A percentile compares a stretch with the other conserved stretches of the same genome.
Evolutionary conservation across 2,329 filamentous ascomycete genomes (phyloP).

Genomic region (Claviceps pazoutovae): DNA sequence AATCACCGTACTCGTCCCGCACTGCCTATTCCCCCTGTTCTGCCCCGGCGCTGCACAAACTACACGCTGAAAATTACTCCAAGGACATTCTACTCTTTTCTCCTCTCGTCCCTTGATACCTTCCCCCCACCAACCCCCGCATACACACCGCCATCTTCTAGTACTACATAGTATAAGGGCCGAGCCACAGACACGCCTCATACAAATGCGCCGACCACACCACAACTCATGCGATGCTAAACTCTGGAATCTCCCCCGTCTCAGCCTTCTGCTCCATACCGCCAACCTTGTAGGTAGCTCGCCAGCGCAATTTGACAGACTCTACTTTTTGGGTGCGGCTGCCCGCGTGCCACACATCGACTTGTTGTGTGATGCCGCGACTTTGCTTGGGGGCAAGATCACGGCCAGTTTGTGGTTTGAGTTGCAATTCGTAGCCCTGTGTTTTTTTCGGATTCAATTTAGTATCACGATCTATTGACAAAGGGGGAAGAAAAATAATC

Average conservation of each 20-base stretch:
- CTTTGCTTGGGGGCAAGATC: constrained; percentile 59
- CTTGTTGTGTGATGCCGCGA: constrained; percentile 65
- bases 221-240: constrained; percentile 50
- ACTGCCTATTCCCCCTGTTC: too few species aligned
- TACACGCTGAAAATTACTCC: too few species aligned
- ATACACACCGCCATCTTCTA: too few species aligned
- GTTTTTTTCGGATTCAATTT: not conserved
- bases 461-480: not conserved
- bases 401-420: constrained; percentile 76
- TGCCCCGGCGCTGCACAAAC: too few species aligned
- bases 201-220: not conserved
- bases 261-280: constrained; percentile 51
- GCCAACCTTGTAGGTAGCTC: constrained; percentile 63
- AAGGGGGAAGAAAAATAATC: not conserved
- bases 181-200: not conserved
- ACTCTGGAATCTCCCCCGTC: constrained; percentile 69
- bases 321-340: constrained; percentile 55
- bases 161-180: too few species aligned
- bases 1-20: too few species aligned
- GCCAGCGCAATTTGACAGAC: constrained; percentile 81
- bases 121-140: too few species aligned
- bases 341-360: constrained; percentile 61
- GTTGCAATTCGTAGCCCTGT: constrained; percentile 65
- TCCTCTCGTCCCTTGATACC: too few species aligned
- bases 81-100: too few species aligned